Base-by-base conservation (phyloP, 2,329 filamentous ascomycete species). In the Fusarium scirpi region DNA sequence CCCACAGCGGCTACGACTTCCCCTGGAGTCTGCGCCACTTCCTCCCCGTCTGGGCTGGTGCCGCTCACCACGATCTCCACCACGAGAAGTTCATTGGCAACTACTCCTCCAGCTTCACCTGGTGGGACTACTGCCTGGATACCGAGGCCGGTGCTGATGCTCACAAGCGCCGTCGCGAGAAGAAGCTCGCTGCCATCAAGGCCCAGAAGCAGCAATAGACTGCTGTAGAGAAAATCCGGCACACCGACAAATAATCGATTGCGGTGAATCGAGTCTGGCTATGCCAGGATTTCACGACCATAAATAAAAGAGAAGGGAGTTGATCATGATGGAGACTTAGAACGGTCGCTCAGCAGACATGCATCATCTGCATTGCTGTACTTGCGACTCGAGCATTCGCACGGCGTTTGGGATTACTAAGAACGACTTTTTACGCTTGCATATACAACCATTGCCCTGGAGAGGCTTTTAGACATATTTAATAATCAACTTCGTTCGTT, bases 41-140 rank as follows among this genome's bases (percentile, higher is more conserved):
- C 86, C 85, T 99, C 54, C 96, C 96, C 38, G 94, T 99, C 89
- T 99, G 96, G 96, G 95, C 95, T 58, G 96, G 96, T 68, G 96
- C 96, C 58, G 91, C 97, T 76, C 95, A 98, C 84, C 96, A 99
- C 84, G 96, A 99, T 78, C 85, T 94, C 46, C 96, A 99, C 84
- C 96, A 99, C 84, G 96, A 99, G 86, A 94, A 94, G 80, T 99
- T 99, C 84, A 94, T 99, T 70, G 96, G 96, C 76, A 99, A 99
- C 86, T 99, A 98, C 81, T 86, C 95, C 54, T 97, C 94, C 79
- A 97, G 93, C 86, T 99, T 99, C 90, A 89, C 95, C 81, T 99
- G 96, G 96, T 99, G 96, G 96, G 96, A 99, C 84, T 97, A 92
- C 81, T 81, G 91, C 75, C 87, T 98, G 73, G 94, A 98, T 82